These are phyloP conservation scores for Pulveroboletus sp. DNA, from an alignment of 768 basidiomycete genomes.

Conservation along the genomic window DNA sequence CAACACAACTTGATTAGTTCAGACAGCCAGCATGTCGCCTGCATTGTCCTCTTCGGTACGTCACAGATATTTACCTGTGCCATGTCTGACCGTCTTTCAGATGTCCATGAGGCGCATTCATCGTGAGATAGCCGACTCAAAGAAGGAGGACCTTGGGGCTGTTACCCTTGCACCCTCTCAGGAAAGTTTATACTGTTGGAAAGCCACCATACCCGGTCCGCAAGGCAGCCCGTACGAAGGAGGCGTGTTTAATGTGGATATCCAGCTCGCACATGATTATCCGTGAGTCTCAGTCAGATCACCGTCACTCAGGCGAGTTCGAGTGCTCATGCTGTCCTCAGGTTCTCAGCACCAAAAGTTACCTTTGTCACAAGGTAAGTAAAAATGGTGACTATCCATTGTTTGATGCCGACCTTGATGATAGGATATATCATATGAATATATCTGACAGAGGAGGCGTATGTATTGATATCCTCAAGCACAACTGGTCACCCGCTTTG, in stretches of 20 bases:
- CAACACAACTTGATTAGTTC: neutral
- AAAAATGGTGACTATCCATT: neutral
- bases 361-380: slow-evolving; percentile 66
- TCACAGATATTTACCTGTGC: neutral
- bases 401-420: neutral
- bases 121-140: slow-evolving; percentile 72
- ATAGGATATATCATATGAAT: slow-evolving; percentile 87
- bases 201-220: slow-evolving; percentile 74
- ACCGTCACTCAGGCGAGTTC: neutral
- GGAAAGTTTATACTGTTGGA: slow-evolving; percentile 68
- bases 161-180: slow-evolving; percentile 65
- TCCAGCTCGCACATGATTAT: slow-evolving; percentile 67
- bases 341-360: slow-evolving; percentile 79
- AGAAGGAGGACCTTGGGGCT: slow-evolving; percentile 76
- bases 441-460: slow-evolving; percentile 74
- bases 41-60: slow-evolving; percentile 22
- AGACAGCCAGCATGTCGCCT: slow-evolving; percentile 20
- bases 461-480: slow-evolving; percentile 89
- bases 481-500: slow-evolving; percentile 91
- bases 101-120: slow-evolving; percentile 79
- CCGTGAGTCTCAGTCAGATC: slow-evolving; percentile 42
- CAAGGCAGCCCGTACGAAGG: slow-evolving; percentile 81
- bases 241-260: slow-evolving; percentile 65
- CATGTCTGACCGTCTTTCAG: slow-evolving; percentile 25
- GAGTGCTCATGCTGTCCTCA: slow-evolving; percentile 24